Conservation (phyloP, 768 basidiomycete species). For the Tephrocybe sp. region DNA sequence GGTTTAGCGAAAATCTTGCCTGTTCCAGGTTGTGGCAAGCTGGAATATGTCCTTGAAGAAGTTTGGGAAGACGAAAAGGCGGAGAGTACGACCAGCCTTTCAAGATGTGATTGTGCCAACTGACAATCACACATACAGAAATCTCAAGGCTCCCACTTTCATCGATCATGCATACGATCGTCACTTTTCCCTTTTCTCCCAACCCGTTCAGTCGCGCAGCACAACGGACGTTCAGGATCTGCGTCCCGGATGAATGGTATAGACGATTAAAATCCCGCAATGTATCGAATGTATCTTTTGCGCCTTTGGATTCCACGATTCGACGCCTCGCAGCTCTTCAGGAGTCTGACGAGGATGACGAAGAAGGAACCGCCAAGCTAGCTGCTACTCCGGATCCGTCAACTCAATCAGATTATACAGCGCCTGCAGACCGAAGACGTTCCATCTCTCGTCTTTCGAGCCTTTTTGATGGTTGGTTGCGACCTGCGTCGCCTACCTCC, state of each 20-base stretch:
- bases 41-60: slow-evolving; percentile 79
- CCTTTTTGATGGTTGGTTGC: slow-evolving; percentile 68
- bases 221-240: slow-evolving; percentile 54
- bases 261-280: slow-evolving; percentile 62
- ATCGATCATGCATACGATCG: slow-evolving; percentile 41
- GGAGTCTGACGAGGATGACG: slow-evolving; percentile 43
- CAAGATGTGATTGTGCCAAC: slow-evolving; percentile 9
- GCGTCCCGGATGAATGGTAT: slow-evolving; percentile 81
- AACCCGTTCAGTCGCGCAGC: slow-evolving; percentile 44
- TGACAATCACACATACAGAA: slow-evolving; percentile 31
- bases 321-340: slow-evolving; percentile 48
- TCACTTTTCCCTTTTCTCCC: slow-evolving; percentile 37
- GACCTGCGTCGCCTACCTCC: slow-evolving; percentile 40
- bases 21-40: slow-evolving; percentile 61
- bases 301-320: slow-evolving; percentile 53
- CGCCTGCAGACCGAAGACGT: slow-evolving; percentile 48
- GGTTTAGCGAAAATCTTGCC: slow-evolving; percentile 68
- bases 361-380: slow-evolving; percentile 66
- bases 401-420: slow-evolving; percentile 2
- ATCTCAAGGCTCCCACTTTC: slow-evolving; percentile 43
- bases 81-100: slow-evolving; percentile 47
- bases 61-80: slow-evolving; percentile 52
- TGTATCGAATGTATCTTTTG: slow-evolving; percentile 42
- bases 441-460: slow-evolving; percentile 63
- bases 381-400: slow-evolving; percentile 20